Evolutionary conservation across 495 filamentous ascomycete species (phyloP).

Genomic region (Talaromyces wortmannii): DNA sequence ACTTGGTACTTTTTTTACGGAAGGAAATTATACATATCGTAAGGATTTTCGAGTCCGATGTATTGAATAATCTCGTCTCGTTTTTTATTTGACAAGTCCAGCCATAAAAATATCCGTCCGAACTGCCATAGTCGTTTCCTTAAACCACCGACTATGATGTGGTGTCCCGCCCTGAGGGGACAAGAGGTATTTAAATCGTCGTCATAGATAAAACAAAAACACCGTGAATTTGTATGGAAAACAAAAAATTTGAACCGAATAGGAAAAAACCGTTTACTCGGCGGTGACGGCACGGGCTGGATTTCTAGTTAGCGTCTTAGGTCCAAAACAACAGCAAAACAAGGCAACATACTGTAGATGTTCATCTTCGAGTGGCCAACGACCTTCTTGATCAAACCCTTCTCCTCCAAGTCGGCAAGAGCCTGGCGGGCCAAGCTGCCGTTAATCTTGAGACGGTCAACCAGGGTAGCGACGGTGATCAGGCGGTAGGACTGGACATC

Average conservation of each 20-base stretch:
- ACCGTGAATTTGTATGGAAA: slow-evolving; percentile 22
- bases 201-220: slow-evolving; percentile 21
- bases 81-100: neutral
- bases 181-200: slow-evolving; percentile 1
- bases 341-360: slow-evolving; percentile 73
- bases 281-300: slow-evolving; percentile 43
- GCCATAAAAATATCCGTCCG: neutral
- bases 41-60: neutral
- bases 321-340: neutral
- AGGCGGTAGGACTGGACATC: slow-evolving; percentile 99
- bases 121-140: neutral
- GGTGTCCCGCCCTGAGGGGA: neutral
- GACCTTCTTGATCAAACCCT: slow-evolving; percentile 97
- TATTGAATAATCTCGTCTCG: neutral
- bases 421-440: slow-evolving; percentile 87
- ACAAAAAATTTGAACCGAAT: slow-evolving; percentile 21
- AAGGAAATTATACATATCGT: neutral
- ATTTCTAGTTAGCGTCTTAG: slow-evolving; percentile 11
- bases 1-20: neutral
- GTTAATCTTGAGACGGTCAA: slow-evolving; percentile 99
- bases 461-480: slow-evolving; percentile 96
- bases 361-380: slow-evolving; percentile 93
- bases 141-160: neutral
- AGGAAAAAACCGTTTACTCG: slow-evolving; percentile 35
- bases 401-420: slow-evolving; percentile 92